Base-by-base conservation (phyloP, 2,329 filamentous ascomycete genomes). In the Trichoderma koningiopsis region DNA sequence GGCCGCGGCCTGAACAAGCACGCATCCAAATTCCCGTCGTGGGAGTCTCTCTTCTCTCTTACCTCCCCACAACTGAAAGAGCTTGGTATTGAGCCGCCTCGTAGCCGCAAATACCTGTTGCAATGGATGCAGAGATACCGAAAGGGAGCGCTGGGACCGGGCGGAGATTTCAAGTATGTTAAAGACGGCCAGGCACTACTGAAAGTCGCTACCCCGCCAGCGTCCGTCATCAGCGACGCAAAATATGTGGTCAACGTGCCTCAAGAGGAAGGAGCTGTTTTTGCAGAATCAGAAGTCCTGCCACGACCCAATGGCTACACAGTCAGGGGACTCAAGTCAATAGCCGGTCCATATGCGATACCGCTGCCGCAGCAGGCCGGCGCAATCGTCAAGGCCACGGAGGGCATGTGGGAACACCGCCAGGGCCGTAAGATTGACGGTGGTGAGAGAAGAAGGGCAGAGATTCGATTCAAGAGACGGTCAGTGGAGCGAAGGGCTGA, bases 391-490 rank as follows among this genome's bases (percentile, higher is more conserved):
- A 84, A 85, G 72, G 86, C 92, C 27, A 88, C 90, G 68, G 94
- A 97, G 79, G 94, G 95, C 11, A 91, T 98, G 84, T 98, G 95
- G 96, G 95, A 98, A 83, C 86, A 94, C 76, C 90, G 87, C 78
- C 87, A 90, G 75, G 95, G 96, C 33, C 89, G 89, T 76, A 98
- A 98, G 89, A 90, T 99, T 73, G 94, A 98, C 81, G 96, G 96
- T 77, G 96, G 96, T 85, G 96, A 99, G 85, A 90, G 96, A 79
- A 88, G 96, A 81, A 89, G 88, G 79, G 92, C 91, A 19, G 91
- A 97, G 83, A 90, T 97, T 64, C 87, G 92, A 75, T 93, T 94
- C 75, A 97, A 97, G 89, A 91, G 89, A 82, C 88, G 91, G 73
- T 89, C 92, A 63, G 89, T 89, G 43, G 92, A 94, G 83, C 90